Base-by-base conservation (phyloP, 106 monocot species). In the Chionographis japonica region DNA sequence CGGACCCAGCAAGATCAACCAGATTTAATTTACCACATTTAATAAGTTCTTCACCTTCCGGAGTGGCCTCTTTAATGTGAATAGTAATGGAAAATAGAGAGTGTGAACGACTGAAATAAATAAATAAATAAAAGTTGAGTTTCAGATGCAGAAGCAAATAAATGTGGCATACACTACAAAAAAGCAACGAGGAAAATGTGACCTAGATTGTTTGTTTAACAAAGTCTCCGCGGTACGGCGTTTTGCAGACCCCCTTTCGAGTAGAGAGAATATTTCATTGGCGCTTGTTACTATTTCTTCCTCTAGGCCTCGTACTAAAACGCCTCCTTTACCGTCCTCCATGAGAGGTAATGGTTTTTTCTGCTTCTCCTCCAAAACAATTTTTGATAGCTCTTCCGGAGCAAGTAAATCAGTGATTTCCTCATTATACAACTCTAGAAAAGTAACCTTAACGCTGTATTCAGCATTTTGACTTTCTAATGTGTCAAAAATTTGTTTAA, bases 1-100 rank as follows among this genome's bases (percentile, higher is more conserved):
- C 98, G 12, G 98, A 99, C 4, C 98, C 98, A 37, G 98, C 98
- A 72, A 99, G 87, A 42, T 99, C 98, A 67, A 99, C 98, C 4
- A 99, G 69, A 72, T 99, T 99, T 63, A 99, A 63, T 65, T 99
- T 99, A 40, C 98, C 98, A 76, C 93, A 93, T 69, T 99, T 99
- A 40, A 99, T 93, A 13, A 99, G 85, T 55, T 99, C 98, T 73
- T 93, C 98, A 37, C 98, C 98, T 79, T 99, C 98, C n/a, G 98
- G 98, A 14, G 98, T 99, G 55, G 93, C 90, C 79, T 99, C 98
- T 78, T 99, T 99, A n/a, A 99, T 99, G 74, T 99, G 98, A 77
- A 99, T 99, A 10, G 98, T 99, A 8, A 99, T 90, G 9, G 98
- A 90, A 81, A 99, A 99, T 1, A 99, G 75, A 61, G 98, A 99